phyloP scores from a whole-genome alignment of 2,329 filamentous ascomycete species.

The Canariomyces notabilis region DNA sequence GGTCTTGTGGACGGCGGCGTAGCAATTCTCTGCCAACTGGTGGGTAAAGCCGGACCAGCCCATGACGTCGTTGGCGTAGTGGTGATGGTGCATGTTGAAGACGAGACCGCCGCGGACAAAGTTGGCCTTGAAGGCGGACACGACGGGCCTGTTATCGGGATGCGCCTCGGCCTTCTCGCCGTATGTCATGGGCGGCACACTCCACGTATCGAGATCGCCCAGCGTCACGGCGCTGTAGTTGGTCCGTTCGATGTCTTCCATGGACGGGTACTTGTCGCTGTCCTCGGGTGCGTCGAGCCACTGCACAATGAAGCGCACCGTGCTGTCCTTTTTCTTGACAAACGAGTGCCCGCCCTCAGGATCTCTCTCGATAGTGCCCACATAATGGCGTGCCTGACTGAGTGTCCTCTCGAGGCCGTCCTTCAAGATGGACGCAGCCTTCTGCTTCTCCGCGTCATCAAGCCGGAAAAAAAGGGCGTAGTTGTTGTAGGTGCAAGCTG shows the following conservation, averaged over 20 bases:
- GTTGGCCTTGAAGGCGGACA: constrained; percentile 37
- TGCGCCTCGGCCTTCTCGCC: constrained; percentile 36
- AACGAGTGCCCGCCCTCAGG: constrained; percentile 31
- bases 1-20: constrained; percentile 28
- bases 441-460: constrained; percentile 21
- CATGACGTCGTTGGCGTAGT: constrained; percentile 39
- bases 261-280: constrained; percentile 30
- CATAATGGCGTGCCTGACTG: constrained; percentile 34
- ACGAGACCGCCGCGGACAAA: constrained; percentile 39
- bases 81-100: constrained; percentile 39
- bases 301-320: constrained; percentile 28
- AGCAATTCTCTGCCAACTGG: constrained; percentile 41
- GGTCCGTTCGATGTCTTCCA: constrained; percentile 34
- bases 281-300: constrained; percentile 25
- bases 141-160: constrained; percentile 30
- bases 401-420: constrained; percentile 34
- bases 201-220: constrained; percentile 32
- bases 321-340: constrained; percentile 26
- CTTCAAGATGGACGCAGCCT: constrained; percentile 26
- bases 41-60: constrained; percentile 35
- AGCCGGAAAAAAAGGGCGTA: constrained; percentile 37
- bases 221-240: constrained; percentile 32
- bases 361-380: constrained; percentile 36
- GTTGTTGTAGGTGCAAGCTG: constrained; percentile 32
- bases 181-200: constrained; percentile 35